Conservation (phyloP, 208 protist genomes). For the Strigomonas galati region DNA sequence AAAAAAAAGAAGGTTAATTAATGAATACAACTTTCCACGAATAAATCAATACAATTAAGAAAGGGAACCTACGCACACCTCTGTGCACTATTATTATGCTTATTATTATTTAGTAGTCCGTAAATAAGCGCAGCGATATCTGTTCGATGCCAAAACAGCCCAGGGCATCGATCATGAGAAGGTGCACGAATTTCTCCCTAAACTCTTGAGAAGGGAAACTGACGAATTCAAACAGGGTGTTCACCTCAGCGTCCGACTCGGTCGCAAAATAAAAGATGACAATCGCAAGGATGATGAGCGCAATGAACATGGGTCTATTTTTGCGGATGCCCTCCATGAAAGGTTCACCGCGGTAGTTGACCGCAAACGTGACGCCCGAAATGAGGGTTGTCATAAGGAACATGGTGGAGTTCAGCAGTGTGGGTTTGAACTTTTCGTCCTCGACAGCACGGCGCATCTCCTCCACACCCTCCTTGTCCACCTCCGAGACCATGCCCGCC, state of each 20-base stretch:
- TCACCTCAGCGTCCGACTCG: slow-evolving; percentile 73
- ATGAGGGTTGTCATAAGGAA: slow-evolving; percentile 95
- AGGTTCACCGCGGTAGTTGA: slow-evolving; percentile 97
- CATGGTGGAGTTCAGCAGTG: slow-evolving; percentile 95
- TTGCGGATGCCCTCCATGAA: slow-evolving; percentile 93
- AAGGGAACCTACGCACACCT: too few relatives aligned
- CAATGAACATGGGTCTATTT: slow-evolving; percentile 91
- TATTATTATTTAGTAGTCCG: slow-evolving; percentile 35
- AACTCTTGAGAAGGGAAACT: slow-evolving; percentile 82
- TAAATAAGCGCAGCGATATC: slow-evolving; percentile 65
- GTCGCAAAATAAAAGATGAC: slow-evolving; percentile 80
- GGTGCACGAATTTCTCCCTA: slow-evolving; percentile 59
- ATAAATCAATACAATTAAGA: too few relatives aligned
- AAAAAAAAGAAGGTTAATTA: slow-evolving; percentile 5
- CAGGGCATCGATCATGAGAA: slow-evolving; percentile 67
- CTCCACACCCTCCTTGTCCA: slow-evolving; percentile 50
- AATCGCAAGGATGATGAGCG: slow-evolving; percentile 65
- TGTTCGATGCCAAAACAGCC: slow-evolving; percentile 82
- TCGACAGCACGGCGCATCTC: slow-evolving; percentile 51
- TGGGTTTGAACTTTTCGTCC: slow-evolving; percentile 94
- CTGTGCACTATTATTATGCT: not conserved
- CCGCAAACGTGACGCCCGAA: slow-evolving; percentile 95
- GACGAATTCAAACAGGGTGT: slow-evolving; percentile 85
- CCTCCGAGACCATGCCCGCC: slow-evolving; percentile 65
- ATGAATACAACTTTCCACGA: too few relatives aligned